Conservation (phyloP, 352 stramenopile genomes). For the Halophytophthora polymorphica region DNA sequence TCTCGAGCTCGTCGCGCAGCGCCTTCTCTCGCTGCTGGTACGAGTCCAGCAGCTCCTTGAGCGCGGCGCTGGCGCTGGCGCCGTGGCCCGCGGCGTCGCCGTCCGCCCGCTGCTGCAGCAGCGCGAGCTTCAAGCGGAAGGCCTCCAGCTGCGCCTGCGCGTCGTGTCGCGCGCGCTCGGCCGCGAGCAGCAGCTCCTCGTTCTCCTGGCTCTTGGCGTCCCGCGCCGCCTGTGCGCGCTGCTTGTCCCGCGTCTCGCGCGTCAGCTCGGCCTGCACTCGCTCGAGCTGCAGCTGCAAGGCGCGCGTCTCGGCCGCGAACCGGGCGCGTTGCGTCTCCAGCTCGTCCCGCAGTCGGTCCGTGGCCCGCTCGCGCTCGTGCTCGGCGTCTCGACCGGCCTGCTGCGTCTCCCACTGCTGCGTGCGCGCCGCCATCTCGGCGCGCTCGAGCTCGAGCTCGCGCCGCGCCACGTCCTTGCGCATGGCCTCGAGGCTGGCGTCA, state of each 20-base stretch:
- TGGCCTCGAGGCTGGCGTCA: slow-evolving; percentile 26
- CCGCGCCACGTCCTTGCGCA: slow-evolving; percentile 39
- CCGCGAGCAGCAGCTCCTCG: slow-evolving; percentile 40
- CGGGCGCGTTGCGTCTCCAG: slow-evolving; percentile 13
- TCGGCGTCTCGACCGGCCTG: slow-evolving; percentile 30
- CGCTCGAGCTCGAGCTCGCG: slow-evolving; percentile 50
- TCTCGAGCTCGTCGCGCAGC: slow-evolving; percentile 30
- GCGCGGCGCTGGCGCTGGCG: slow-evolving; percentile 5
- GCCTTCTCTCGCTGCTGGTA: slow-evolving; percentile 44
- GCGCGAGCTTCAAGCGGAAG: slow-evolving; percentile 39
- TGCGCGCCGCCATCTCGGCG: slow-evolving; percentile 25
- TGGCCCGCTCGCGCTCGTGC: slow-evolving; percentile 11
- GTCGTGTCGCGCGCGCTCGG: slow-evolving; percentile 40
- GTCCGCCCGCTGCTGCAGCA: slow-evolving; percentile 14
- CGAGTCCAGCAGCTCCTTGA: slow-evolving; percentile 34
- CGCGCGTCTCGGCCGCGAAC: slow-evolving; percentile 20
- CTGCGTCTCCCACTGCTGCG: slow-evolving; percentile 34
- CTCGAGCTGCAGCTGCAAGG: slow-evolving; percentile 20
- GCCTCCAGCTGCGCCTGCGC: slow-evolving; percentile 40
- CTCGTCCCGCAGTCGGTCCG: slow-evolving; percentile 10
- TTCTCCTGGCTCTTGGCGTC: slow-evolving; percentile 40
- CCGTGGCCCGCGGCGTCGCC: slow-evolving; percentile 1
- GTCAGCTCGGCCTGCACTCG: slow-evolving; percentile 19
- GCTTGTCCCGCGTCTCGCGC: slow-evolving; percentile 26
- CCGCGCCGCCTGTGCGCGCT: slow-evolving; percentile 14